These are phyloP conservation scores for Phalaenopsis aphrodite DNA, from an alignment of 106 monocot species.

Conservation along the genomic window DNA sequence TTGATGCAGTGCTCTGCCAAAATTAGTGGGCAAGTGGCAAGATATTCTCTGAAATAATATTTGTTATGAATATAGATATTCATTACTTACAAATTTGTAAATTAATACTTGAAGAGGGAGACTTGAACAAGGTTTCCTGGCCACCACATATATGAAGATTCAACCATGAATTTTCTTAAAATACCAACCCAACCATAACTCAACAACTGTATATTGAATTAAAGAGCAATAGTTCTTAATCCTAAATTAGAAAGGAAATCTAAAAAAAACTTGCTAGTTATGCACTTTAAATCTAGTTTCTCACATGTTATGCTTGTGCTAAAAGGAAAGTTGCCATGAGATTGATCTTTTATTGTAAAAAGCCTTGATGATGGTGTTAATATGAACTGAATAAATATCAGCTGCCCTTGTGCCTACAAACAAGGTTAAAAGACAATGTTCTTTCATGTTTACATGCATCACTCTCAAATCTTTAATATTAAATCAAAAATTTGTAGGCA, in stretches of 20 bases:
- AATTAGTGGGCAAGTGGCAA: not conserved
- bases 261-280: too few species aligned
- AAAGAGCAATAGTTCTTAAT: not conserved
- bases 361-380: slow-evolving; percentile 19
- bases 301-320: slow-evolving; percentile 11
- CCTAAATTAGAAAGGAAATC: not conserved
- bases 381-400: slow-evolving; percentile 3
- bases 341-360: slow-evolving; percentile 14
- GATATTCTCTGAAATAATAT: not conserved
- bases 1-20: slow-evolving; percentile 40
- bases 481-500: too few species aligned
- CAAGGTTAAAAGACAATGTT: slow-evolving; percentile 18
- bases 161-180: slow-evolving; percentile 39
- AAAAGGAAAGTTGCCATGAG: slow-evolving; percentile 16
- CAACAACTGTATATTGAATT: slow-evolving; percentile 22
- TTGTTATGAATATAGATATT: too few species aligned
- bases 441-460: slow-evolving; percentile 4
- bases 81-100: too few species aligned
- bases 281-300: not conserved
- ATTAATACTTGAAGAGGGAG: slow-evolving; percentile 37
- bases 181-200: slow-evolving; percentile 60
- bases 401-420: not conserved
- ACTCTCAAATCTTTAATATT: too few species aligned
- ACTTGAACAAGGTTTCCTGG: slow-evolving; percentile 52
- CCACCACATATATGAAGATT: slow-evolving; percentile 69